phyloP scores from a whole-genome alignment of 192 early-diverging fungal species.

The Backusella australiensis region DNA sequence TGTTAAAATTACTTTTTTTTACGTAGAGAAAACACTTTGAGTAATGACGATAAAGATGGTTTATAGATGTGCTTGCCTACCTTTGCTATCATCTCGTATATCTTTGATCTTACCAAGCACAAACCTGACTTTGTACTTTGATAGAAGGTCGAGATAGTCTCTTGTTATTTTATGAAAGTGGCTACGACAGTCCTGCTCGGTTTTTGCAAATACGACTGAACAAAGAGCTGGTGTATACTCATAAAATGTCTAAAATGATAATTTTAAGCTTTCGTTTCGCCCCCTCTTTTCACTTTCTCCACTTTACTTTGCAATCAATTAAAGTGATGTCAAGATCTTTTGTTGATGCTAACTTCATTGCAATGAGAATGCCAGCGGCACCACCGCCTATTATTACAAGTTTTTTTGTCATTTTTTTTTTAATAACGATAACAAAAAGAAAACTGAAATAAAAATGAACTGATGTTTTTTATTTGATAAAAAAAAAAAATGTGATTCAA shows the following conservation, averaged over 20 bases:
- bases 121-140: not conserved
- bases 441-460: not conserved
- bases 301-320: constrained; percentile 18
- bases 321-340: constrained; percentile 2
- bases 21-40: not conserved
- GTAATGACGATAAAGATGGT: not conserved
- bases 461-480: not conserved
- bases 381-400: constrained; percentile 19
- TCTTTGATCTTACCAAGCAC: not conserved
- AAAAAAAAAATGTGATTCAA: not conserved
- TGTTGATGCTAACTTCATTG: not conserved
- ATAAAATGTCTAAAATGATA: constrained; percentile 5
- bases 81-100: constrained; percentile 11
- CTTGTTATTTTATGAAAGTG: constrained; percentile 14
- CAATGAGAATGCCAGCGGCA: constrained; percentile 15
- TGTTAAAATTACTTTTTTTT: not conserved
- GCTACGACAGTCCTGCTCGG: not conserved
- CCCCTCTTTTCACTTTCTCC: not conserved
- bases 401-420: not conserved
- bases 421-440: not conserved
- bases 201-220: constrained; percentile 4
- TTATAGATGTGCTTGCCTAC: not conserved
- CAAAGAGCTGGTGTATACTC: constrained; percentile 21
- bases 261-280: not conserved
- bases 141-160: not conserved